Base-by-base conservation (phyloP, 2,329 filamentous ascomycete species). In the Penicillium sp. region DNA sequence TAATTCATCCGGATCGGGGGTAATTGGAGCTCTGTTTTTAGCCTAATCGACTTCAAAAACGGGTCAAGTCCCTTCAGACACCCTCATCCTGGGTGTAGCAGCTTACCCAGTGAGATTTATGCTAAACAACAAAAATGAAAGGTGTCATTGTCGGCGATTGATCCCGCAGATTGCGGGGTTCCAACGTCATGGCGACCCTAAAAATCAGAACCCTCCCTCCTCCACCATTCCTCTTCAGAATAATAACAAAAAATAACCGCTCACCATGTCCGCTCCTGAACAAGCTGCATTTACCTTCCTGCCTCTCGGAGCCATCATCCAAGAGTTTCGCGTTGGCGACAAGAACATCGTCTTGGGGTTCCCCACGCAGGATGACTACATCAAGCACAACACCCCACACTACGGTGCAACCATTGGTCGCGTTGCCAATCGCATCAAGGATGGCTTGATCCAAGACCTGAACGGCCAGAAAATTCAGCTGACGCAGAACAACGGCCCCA, bases 321-420 rank as follows among this genome's bases (percentile, higher is more conserved):
- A 97, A 71, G 84, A 89, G 67, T 87, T 97, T 78, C 82, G 80
- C 44, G 83, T 97, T 63, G 88, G 82, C 56, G 88, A 85, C 60
- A 78, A 84, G 70, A 94, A 97, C 77, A 94, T 99, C 61, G 92
- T 97, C 19, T 89, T 94, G 63, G 86, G 87, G 49, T 97, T 97
- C 76, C 84, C 89, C 16, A 85, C 81, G 13, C 83, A 88, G 49
- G 84, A 88, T 41, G 83, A 87, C 57, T 97, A 97, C 77, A 82
- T 82, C 61, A 76, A 84, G 63, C 78, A 92, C 79, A 93, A 94
- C 76, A 78, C 74, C 10, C 86, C 90, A 1, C 92, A 86, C 78
- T 97, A 96, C 70, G 93, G 94, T 60, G 92, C 93, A 72, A 97
- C 91, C 41, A 96, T 97, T 70, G 94, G 94, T 51, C 89, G 84